Base-by-base conservation (phyloP, 169 alveolate species). In the Plasmodium knowlesi region DNA sequence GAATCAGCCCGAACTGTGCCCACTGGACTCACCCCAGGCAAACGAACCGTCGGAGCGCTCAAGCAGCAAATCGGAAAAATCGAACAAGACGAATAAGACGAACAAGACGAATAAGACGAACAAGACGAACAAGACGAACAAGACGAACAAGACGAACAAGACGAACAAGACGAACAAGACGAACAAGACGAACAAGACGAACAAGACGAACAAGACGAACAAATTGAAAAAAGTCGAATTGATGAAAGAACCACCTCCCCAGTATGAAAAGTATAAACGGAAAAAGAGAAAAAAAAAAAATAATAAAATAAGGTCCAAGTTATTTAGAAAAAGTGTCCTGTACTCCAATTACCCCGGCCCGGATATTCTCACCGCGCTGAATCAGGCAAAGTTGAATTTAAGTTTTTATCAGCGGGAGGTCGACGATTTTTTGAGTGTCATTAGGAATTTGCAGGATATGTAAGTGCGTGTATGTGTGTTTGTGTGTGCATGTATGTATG, bases 371-470 rank as follows among this genome's bases (percentile, higher is more conserved):
- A 78, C 25, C 39, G 22, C 81, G 12, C 57, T 76, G 25, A 88
- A 88, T 12, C 89, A 88, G 71, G 57, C 73, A n/a, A 88, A 78
- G n/a, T 32, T 78, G 82, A 88, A 72, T 34, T 54, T 88, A 32
- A 88, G 89, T 54, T 90, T 90, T 53, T 82, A 90, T 6, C 88
- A 90, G 74, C 72, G 95, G 50, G 95, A 90, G 39, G 74, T 81
- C 1, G 95, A 90, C 39, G 92, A 81, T 43, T 82, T 81, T 67
- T 81, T 90, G 76, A 70, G 46, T 46, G 95, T 90, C 79, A 90
- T 90, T 57, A 61, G 92, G 81, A 90, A 90, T 67, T 71, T 90
- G 39, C 95, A 90, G 46, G 81, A 90, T 72, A 81, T 90, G 95
- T 90, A 90, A 79, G 90, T 25, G 54, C 6, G 53, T 6, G 6